Evolutionary conservation across 164 flowering plant species (phyloP).

Genomic region (Tetracentron sinense): DNA sequence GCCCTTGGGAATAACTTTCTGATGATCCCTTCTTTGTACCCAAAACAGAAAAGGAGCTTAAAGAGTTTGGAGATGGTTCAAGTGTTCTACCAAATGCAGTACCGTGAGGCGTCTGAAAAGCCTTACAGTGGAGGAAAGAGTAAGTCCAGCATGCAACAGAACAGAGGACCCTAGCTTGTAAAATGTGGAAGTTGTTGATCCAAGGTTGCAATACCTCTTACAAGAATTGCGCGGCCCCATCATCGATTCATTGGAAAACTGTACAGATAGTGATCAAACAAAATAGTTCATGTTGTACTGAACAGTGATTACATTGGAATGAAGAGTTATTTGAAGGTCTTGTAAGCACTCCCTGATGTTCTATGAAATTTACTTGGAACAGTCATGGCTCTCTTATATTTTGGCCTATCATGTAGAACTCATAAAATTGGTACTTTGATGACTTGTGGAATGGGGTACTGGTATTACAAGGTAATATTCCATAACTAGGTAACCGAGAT

Average conservation of each 20-base stretch:
- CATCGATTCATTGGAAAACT: neutral
- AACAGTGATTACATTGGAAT: too few relatives aligned
- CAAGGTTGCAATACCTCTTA: neutral
- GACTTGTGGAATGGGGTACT: too few relatives aligned
- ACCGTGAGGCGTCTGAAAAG: slow-evolving; percentile 85
- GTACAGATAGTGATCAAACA: neutral
- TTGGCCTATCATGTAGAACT: too few relatives aligned
- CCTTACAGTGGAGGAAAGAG: slow-evolving; percentile 88
- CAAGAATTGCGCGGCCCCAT: neutral
- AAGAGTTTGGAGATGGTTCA: slow-evolving; percentile 95
- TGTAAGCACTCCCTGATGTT: neutral
- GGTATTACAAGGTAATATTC: too few relatives aligned
- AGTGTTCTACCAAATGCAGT: slow-evolving; percentile 80
- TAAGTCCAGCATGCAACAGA: slow-evolving; percentile 94
- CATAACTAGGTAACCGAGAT: too few relatives aligned
- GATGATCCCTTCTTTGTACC: slow-evolving; percentile 96
- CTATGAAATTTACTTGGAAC: neutral
- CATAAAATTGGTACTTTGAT: neutral
- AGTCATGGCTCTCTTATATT: too few relatives aligned
- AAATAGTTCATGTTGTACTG: too few relatives aligned
- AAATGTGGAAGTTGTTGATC: slow-evolving; percentile 46
- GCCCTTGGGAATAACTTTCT: slow-evolving; percentile 80
- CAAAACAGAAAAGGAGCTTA: slow-evolving; percentile 85
- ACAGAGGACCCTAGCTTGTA: slow-evolving; percentile 87
- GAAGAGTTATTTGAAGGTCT: too few relatives aligned